Evolutionary conservation across 345 rosid species (phyloP).

Genomic region (Lagerstroemia speciosa): DNA sequence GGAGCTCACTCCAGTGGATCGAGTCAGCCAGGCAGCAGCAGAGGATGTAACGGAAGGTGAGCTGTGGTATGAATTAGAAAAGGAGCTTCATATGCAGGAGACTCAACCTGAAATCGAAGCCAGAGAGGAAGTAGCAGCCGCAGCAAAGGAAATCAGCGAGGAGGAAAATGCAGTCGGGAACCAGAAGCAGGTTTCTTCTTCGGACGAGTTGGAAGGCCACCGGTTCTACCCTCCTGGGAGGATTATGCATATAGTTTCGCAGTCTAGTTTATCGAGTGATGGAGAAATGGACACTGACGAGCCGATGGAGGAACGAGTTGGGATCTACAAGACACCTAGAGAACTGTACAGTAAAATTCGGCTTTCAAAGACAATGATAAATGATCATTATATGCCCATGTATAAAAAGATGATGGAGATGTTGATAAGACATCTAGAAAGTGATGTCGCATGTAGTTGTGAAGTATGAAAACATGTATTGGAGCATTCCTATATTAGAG

Average conservation of each 20-base stretch:
- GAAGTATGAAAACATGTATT: conserved; percentile 5
- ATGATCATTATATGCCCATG: conserved; percentile 96
- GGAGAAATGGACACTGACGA: conserved; percentile 7
- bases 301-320: conserved; percentile 28
- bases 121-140: conserved; percentile 72
- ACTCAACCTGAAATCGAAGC: conserved; percentile 42
- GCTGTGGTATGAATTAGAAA: conserved; percentile 80
- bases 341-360: conserved; percentile 82
- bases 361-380: conserved; percentile 77
- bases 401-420: conserved; percentile 84
- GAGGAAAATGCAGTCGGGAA: conserved; percentile 50
- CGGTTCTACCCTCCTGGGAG: conserved; percentile 83
- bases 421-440: conserved; percentile 52
- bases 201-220: conserved; percentile 48
- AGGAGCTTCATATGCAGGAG: conserved; percentile 66
- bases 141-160: conserved; percentile 58
- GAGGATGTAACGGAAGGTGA: conserved; percentile 64
- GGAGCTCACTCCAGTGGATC: conserved; percentile 27
- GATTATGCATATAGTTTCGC: conserved; percentile 68
- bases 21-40: conserved; percentile 25
- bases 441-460: conserved; percentile 19
- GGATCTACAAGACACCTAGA: conserved; percentile 71
- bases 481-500: too few species aligned
- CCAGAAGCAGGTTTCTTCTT: conserved; percentile 24
- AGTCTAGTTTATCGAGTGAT: conserved; percentile 19